Base-by-base conservation (phyloP, 495 filamentous ascomycete species). In the Penicillium egyptiacum region DNA sequence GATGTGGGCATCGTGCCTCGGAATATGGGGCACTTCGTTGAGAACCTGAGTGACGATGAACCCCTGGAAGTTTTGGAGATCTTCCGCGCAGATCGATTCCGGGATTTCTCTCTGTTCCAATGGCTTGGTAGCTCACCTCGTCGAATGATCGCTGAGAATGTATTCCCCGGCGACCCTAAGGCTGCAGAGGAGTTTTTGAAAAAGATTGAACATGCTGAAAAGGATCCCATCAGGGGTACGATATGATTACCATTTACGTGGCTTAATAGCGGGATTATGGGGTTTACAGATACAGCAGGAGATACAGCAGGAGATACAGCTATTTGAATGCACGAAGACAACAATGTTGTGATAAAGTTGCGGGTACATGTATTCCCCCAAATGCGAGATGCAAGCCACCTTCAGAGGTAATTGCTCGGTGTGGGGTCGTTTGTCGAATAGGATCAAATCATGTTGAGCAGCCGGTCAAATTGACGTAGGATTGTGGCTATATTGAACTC, bases 51-150 rank as follows among this genome's bases (percentile, higher is more conserved):
- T 25, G 81, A 83, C 39, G 79, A 84, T 52, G 80, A 82, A 40
- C 65, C 67, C 2, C 53, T 86, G n/a, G 81, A 84, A 60, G 75
- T 85, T 71, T 68, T 86, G 37, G 83, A 86, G 62, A 72, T 86
- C 12, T 85, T 85, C 68, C 73, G 79, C 9, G 76, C 81, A 0
- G 82, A 84, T 50, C 70, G 79, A 58, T 84, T 84, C 57, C 70
- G 78, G 37, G 85, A 88, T 53, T 85, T 89, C 61, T 84, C 80
- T 5, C 71, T 88, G 16, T 85, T 85, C 63, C 84, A 89, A 67
- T 89, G 86, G 86, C 65, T 89, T 61, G 86, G 84, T 5, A 81
- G 86, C 73, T 86, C 84, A 14, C 86, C 86, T 22, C 71, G 77
- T 66, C 65, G 79, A 41, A 72, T 86, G 70, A 85, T 88, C 22